Percentiles rank a stretch among this genome's conserved stretches.
These are phyloP conservation scores for Lasiosphaeria ovina DNA, from an alignment of 495 filamentous ascomycete species.

Conservation along the genomic window DNA sequence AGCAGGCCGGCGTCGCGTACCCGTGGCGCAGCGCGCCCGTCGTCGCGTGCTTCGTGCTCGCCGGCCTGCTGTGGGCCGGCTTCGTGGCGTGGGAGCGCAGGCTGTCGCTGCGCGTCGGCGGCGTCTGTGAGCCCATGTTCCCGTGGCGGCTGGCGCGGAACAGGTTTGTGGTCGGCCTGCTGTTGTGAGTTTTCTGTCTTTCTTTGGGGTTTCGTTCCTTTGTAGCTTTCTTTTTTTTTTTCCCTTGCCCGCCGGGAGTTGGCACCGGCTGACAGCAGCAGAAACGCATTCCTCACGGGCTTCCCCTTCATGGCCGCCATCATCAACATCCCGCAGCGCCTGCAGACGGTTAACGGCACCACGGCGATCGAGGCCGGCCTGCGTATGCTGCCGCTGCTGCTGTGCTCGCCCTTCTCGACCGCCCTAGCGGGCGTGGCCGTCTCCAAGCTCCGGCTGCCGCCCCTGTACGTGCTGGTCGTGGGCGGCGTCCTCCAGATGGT, in stretches of 20 bases:
- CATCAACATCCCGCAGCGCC: conserved; percentile 31
- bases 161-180: conserved; percentile 27
- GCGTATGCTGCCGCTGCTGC: conserved; percentile 43
- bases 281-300: conserved; percentile 25
- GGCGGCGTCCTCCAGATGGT: conserved; percentile 44
- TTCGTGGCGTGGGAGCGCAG: conserved; percentile 31
- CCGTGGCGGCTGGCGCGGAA: conserved; percentile 26
- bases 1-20: conserved; percentile 27
- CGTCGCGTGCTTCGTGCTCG: conserved; percentile 23
- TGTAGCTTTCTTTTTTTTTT: neutral
- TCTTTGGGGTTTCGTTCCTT: neutral
- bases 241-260: neutral
- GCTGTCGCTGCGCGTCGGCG: conserved; percentile 10
- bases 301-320: conserved; percentile 31
- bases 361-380: conserved; percentile 26
- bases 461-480: conserved; percentile 44
- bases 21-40: conserved; percentile 23
- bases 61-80: conserved; percentile 22
- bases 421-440: conserved; percentile 33
- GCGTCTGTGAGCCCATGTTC: conserved; percentile 30
- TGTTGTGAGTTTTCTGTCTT: conserved; percentile 20
- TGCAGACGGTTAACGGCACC: conserved; percentile 28
- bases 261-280: neutral
- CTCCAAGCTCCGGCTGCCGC: conserved; percentile 37
- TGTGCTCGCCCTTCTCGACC: conserved; percentile 39